These are phyloP conservation scores for Debaryomyces prosopidis DNA, from an alignment of 805 yeast species.

Conservation along the genomic window DNA sequence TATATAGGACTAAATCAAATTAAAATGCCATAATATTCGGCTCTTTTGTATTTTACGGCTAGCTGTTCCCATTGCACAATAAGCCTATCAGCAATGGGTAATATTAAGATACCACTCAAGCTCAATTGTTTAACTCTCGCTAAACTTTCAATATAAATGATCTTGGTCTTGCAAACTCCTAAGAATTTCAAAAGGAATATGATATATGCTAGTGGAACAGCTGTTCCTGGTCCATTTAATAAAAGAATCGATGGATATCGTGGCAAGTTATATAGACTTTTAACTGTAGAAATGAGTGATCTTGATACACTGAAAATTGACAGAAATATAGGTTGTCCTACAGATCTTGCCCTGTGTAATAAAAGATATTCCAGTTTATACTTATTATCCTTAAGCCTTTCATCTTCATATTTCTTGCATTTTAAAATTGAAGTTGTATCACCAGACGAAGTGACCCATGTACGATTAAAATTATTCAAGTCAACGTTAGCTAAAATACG, in stretches of 20 bases:
- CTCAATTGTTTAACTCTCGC: conserved; percentile 81
- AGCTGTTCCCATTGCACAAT: conserved; percentile 88
- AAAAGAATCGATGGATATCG: conserved; percentile 46
- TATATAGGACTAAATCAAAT: conserved; percentile 41
- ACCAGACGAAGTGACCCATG: conserved; percentile 49
- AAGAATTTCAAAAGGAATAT: conserved; percentile 51
- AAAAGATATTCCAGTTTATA: conserved; percentile 22
- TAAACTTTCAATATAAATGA: conserved; percentile 81
- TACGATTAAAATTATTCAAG: conserved; percentile 23
- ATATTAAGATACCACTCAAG: conserved; percentile 68
- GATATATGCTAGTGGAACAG: conserved; percentile 66
- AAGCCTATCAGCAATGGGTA: conserved; percentile 74
- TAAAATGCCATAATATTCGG: conserved; percentile 77
- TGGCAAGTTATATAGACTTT: conserved; percentile 25
- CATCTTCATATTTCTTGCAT: conserved; percentile 36
- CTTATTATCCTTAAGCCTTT: conserved; percentile 9
- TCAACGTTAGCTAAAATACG: conserved; percentile 52
- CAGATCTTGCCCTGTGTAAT: conserved; percentile 59
- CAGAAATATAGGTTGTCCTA: conserved; percentile 53
- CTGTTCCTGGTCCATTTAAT: conserved; percentile 81
- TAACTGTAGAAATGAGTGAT: conserved; percentile 33
- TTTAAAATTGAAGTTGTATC: conserved; percentile 51
- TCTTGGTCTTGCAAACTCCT: conserved; percentile 50
- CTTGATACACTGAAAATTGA: conserved; percentile 46
- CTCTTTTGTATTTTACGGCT: conserved; percentile 48